Percentiles rank a stretch among this genome's conserved stretches.
These are phyloP conservation scores for Skeletonema menzelii DNA, from an alignment of 108 stramenopile genomes.

Conservation along the genomic window DNA sequence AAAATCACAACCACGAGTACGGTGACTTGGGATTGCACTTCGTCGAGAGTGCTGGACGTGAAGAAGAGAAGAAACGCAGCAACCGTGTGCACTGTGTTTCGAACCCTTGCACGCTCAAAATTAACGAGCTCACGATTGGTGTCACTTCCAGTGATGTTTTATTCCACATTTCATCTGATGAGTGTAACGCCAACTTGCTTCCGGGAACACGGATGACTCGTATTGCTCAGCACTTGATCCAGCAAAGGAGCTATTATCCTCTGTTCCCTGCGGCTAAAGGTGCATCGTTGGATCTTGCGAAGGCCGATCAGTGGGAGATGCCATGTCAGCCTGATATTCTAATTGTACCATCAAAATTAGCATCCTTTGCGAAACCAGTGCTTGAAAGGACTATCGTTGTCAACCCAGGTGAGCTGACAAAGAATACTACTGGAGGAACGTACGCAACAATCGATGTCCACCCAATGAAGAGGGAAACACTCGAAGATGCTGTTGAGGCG, in stretches of 20 bases:
- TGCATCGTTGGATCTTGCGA: slow-evolving; percentile 82
- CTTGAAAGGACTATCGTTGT: slow-evolving; percentile 68
- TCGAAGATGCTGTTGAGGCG: slow-evolving; percentile 52
- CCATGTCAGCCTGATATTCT: slow-evolving; percentile 89
- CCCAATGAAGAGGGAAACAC: slow-evolving; percentile 52
- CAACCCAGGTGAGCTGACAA: slow-evolving; percentile 87
- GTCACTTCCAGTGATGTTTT: slow-evolving; percentile 89
- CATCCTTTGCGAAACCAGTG: slow-evolving; percentile 76
- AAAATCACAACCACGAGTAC: slow-evolving; percentile 13
- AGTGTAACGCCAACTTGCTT: slow-evolving; percentile 73
- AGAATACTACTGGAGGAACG: slow-evolving; percentile 88
- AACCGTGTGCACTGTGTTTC: slow-evolving; percentile 83
- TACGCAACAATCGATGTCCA: slow-evolving; percentile 86
- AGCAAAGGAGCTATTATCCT: slow-evolving; percentile 94
- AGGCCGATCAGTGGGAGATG: slow-evolving; percentile 76
- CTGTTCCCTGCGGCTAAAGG: slow-evolving; percentile 77
- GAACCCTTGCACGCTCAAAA: slow-evolving; percentile 86
- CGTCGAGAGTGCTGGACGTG: slow-evolving; percentile 45
- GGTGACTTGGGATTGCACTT: slow-evolving; percentile 67
- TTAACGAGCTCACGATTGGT: slow-evolving; percentile 90
- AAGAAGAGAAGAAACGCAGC: slow-evolving; percentile 9
- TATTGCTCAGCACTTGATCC: slow-evolving; percentile 89
- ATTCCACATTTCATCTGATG: slow-evolving; percentile 84
- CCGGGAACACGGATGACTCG: slow-evolving; percentile 72
- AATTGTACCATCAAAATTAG: slow-evolving; percentile 90